Percentiles rank a stretch among this genome's conserved stretches.
Conservation (phyloP, 2,329 filamentous ascomycete species). For the Daldinia eschscholtzii region DNA sequence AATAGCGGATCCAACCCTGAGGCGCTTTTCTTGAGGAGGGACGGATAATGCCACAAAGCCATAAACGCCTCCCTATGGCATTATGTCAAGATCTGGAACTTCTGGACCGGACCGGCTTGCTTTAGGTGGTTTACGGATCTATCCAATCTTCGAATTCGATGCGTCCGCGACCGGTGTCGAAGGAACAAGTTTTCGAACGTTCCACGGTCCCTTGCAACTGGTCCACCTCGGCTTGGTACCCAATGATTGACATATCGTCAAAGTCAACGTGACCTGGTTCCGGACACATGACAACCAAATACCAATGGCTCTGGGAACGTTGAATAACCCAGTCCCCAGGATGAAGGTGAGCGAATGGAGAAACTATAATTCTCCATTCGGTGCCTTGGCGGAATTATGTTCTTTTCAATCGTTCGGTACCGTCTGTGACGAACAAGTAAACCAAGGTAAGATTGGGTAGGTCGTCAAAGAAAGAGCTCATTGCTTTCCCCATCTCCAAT, state of each 20-base stretch:
- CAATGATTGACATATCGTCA: conserved; percentile 42
- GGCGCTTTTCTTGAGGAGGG: conserved; percentile 30
- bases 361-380: conserved; percentile 33
- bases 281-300: conserved; percentile 44
- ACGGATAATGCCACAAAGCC: conserved; percentile 35
- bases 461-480: conserved; percentile 25
- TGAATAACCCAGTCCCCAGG: conserved; percentile 34
- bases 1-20: conserved; percentile 29
- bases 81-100: conserved; percentile 44
- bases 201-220: conserved; percentile 44
- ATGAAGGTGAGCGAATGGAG: conserved; percentile 25
- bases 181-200: conserved; percentile 42
- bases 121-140: conserved; percentile 33
- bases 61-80: conserved; percentile 23
- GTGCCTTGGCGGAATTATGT: conserved; percentile 18
- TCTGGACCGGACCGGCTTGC: conserved; percentile 48
- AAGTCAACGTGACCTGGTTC: conserved; percentile 39
- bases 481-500: conserved; percentile 15
- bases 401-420: conserved; percentile 27
- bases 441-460: conserved; percentile 41
- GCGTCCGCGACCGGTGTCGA: conserved; percentile 30
- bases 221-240: conserved; percentile 43
- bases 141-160: conserved; percentile 29
- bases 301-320: conserved; percentile 34
- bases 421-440: conserved; percentile 31